Conservation (phyloP, 2,329 filamentous ascomycete genomes). For the Diplodia scrobiculata region DNA sequence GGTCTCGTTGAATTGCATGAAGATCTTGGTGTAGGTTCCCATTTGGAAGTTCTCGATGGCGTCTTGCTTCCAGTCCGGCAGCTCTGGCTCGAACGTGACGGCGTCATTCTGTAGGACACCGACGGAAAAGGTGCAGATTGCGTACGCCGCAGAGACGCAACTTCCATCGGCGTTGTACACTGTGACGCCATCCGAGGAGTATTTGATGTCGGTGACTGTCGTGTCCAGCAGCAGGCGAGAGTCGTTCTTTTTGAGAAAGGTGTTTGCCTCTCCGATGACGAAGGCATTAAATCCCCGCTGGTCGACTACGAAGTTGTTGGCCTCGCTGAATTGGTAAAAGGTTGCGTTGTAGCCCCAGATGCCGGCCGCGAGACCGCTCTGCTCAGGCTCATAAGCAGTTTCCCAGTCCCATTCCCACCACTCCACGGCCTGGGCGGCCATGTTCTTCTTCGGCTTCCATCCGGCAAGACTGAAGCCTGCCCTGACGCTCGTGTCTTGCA, state of each 20-base stretch:
- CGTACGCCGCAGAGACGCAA: slow-evolving; percentile 63
- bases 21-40: slow-evolving; percentile 74
- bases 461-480: slow-evolving; percentile 61
- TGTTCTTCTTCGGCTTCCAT: slow-evolving; percentile 63
- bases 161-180: slow-evolving; percentile 57
- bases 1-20: slow-evolving; percentile 66
- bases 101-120: slow-evolving; percentile 66
- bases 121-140: slow-evolving; percentile 68
- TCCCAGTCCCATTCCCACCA: slow-evolving; percentile 63
- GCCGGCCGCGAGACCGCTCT: slow-evolving; percentile 59
- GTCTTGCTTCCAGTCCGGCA: slow-evolving; percentile 66
- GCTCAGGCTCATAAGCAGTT: slow-evolving; percentile 59
- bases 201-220: slow-evolving; percentile 58
- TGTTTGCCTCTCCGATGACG: slow-evolving; percentile 59
- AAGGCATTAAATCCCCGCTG: slow-evolving; percentile 63
- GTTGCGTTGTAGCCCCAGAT: slow-evolving; percentile 62
- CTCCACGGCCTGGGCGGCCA: slow-evolving; percentile 61
- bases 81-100: slow-evolving; percentile 59
- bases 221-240: slow-evolving; percentile 61
- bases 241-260: slow-evolving; percentile 61
- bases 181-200: slow-evolving; percentile 57
- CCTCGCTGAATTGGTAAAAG: slow-evolving; percentile 62
- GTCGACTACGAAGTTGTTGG: slow-evolving; percentile 64
- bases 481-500: slow-evolving; percentile 64
- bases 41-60: slow-evolving; percentile 67